phyloP scores from a whole-genome alignment of 495 filamentous ascomycete genomes.

The Daldinia grandis region DNA sequence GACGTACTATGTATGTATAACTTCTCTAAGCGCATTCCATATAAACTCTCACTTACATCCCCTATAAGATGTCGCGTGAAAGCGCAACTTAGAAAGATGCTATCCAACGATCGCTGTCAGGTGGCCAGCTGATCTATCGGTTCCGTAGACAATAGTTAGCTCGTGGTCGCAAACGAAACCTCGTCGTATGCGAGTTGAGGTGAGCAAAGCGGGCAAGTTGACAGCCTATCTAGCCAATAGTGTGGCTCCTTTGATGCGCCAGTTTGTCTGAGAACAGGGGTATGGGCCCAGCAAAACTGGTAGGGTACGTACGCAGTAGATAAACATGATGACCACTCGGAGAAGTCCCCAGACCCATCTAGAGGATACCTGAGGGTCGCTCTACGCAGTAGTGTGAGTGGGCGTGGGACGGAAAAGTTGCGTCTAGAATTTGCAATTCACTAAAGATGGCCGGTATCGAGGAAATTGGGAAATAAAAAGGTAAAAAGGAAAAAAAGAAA shows the following conservation, averaged over 20 bases:
- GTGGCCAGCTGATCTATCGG: conserved; percentile 26
- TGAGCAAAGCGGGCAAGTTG: conserved; percentile 47
- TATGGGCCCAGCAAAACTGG: conserved; percentile 38
- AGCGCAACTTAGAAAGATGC: conserved; percentile 13
- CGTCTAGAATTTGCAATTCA: conserved; percentile 39
- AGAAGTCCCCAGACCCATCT: conserved; percentile 38
- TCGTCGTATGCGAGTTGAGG: conserved; percentile 47
- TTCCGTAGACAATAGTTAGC: conserved; percentile 13
- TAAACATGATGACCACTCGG: conserved; percentile 38
- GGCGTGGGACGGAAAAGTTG: conserved; percentile 24
- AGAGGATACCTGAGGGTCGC: conserved; percentile 41
- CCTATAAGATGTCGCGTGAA: conserved; percentile 19
- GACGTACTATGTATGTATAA: conserved; percentile 2
- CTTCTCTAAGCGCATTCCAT: conserved; percentile 29
- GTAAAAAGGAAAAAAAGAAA: no score
- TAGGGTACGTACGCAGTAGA: conserved; percentile 46
- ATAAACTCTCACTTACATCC: conserved; percentile 9
- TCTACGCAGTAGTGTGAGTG: conserved; percentile 38
- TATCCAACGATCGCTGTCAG: conserved; percentile 25
- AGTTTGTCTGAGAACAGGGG: conserved; percentile 46
- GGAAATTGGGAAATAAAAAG: conserved; percentile 2
- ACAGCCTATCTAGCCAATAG: conserved; percentile 44
- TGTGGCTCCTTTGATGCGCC: conserved; percentile 39
- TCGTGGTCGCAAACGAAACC: conserved; percentile 45
- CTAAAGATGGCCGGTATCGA: conserved; percentile 11